Evolutionary conservation across 1,139 yeast species (phyloP), one percentile per base, ranked within the genome.

Genomic region (Lodderomyces elongisporus): DNA sequence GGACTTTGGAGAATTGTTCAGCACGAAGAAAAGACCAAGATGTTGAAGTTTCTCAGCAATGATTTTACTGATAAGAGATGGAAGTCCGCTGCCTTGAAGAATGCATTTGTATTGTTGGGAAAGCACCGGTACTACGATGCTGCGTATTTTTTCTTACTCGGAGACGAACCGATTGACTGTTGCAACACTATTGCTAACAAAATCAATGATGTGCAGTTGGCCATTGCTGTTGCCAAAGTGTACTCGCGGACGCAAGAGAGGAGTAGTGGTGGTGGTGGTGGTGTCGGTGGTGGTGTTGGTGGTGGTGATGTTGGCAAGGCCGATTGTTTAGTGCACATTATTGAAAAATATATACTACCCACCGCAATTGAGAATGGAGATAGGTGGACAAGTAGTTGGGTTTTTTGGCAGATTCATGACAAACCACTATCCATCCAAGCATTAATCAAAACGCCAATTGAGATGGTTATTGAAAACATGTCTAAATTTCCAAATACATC

Each of bases 91-190:
- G 96, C 98, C 0, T 60, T 77, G 49, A 91, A 91, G 50, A 91
- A 91, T 58, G 98, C 98, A 0, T 91, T 77, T 63, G 97, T 88
- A 0, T 61, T 91, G 28, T 57, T 91, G 41, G 88, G 97, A 37
- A 85, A 87, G 49, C 98, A 88, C 53, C 64, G 97, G 28, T 85
- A 73, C 49, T 59, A 74, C 50, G 94, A 89, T 56, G 94, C 97
- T 0, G 96, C 97, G 0, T 79, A 83, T 22, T 89, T 91, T 53
- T 91, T 91, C 56, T 58, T 91, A 25, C 65, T 91, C n/a, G 96
- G 84, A 0, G 91, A 72, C 36, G 66, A 87, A 1, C 59, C 85
- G 14, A 73, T 72, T 36, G 98, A 91, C 55, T 79, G 89, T 36
- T 82, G 85, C 27, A 77, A 72, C 50, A 89, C 87, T 0, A 51